Evolutionary conservation across 73 alveolate genomes (phyloP).

Genomic region (Uronychia binucleata): DNA sequence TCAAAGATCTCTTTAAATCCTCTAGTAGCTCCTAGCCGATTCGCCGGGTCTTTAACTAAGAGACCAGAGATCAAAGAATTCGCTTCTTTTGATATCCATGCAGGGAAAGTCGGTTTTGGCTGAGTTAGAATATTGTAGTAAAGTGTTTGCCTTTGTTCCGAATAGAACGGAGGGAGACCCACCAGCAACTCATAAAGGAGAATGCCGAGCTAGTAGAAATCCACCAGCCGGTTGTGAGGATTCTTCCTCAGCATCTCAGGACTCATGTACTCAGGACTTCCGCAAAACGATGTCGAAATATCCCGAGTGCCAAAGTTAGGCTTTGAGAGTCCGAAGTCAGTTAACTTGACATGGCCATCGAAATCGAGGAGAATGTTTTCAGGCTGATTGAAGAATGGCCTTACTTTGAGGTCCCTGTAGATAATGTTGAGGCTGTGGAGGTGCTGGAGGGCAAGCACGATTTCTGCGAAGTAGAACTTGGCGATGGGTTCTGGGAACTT

Average conservation of each 20-base stretch:
- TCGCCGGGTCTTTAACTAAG: conserved; percentile 76
- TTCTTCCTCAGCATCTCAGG: conserved; percentile 74
- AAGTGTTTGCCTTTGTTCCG: conserved; percentile 55
- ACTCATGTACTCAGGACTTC: conserved; percentile 81
- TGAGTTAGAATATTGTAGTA: conserved; percentile 38
- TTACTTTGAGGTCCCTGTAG: conserved; percentile 63
- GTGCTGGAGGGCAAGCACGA: conserved; percentile 55
- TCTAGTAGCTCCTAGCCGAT: conserved; percentile 79
- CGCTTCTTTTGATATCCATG: conserved; percentile 37
- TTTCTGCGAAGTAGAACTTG: conserved; percentile 63
- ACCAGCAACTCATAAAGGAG: conserved; percentile 75
- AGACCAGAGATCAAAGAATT: conserved; percentile 68
- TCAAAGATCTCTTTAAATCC: conserved; percentile 68
- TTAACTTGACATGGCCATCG: conserved; percentile 85
- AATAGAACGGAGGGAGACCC: conserved; percentile 83
- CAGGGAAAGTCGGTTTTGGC: conserved; percentile 47
- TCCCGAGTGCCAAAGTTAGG: conserved; percentile 42
- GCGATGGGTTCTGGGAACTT: conserved; percentile 80
- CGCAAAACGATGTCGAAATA: conserved; percentile 79
- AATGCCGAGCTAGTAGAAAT: conserved; percentile 77
- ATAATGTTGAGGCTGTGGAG: conserved; percentile 56
- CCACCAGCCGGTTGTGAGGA: conserved; percentile 67
- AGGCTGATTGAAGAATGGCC: conserved; percentile 49
- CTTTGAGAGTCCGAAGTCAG: conserved; percentile 89
- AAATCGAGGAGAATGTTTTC: conserved; percentile 86